Evolutionary conservation across 2,329 filamentous ascomycete species (phyloP), one percentile per base, ranked within the genome.

Genomic region (Neofusicoccum parvum): DNA sequence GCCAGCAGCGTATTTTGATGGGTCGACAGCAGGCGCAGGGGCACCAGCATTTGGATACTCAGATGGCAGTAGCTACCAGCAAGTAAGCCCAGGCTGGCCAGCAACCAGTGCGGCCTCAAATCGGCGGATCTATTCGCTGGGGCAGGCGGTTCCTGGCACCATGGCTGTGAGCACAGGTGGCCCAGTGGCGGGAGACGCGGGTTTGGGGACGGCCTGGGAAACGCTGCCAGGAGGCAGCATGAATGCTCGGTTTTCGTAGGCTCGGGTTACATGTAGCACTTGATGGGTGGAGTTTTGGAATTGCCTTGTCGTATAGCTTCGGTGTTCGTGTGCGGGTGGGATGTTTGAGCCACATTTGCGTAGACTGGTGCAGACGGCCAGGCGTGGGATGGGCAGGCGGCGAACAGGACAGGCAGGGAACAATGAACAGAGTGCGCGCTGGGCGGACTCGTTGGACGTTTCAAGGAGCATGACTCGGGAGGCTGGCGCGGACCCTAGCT

Each of bases 201-300:
- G 65, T 6, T 39, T 63, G 15, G 58, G 45, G 1, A 65, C 59
- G 5, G 68, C 67, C 5, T 69, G 67, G 66, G 68, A 69, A 27
- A 69, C 68, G 10, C 56, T 68, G 20, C 68, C 68, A 11, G 67
- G 68, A 37, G 68, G 68, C 9, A 67, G 64, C 36, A 45, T 68
- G 63, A 69, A 69, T 43, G 64, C 65, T 32, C 37, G 68, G 32
- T 69, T 69, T 50, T 59, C 59, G 20, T 67, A 50, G 45, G 43
- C 6, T 43, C 14, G 27, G 17, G 14, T 23, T 10, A 23, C 17
- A n/a, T 5, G 9, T 43, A 45, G 23, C 10, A 14, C 10, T 34
- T 7, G 20, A 11, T 17, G 41, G 3, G 27, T 10, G 56, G 27
- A 46, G 34, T 48, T 48, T 34, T 4, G 32, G 56, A 17, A 60